phyloP scores from a whole-genome alignment of 352 stramenopile genomes.

The Phytophthora palmivora region DNA sequence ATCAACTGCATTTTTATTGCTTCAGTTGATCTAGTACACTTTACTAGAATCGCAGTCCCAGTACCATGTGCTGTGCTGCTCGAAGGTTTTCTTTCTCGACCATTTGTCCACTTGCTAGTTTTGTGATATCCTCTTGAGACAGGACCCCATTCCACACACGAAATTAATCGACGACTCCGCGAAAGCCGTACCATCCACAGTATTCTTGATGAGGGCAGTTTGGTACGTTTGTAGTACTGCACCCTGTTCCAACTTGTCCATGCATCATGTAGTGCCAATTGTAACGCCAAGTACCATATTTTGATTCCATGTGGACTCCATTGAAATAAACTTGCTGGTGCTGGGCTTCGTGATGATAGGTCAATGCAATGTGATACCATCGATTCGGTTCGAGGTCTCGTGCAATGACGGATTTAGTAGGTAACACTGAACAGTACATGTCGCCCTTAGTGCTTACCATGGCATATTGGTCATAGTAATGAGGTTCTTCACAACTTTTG shows the following conservation, averaged over 20 bases:
- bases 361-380: conserved; percentile 51
- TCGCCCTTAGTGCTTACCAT: conserved; percentile 27
- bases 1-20: conserved; percentile 1
- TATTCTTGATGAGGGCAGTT: conserved; percentile 12
- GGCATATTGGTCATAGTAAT: conserved; percentile 39
- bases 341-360: conserved; percentile 29
- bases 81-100: background rate
- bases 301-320: conserved; percentile 20
- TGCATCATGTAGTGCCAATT: conserved; percentile 23
- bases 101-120: conserved; percentile 10
- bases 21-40: conserved; percentile 1
- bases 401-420: conserved; percentile 9
- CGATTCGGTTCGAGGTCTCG: conserved; percentile 18
- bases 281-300: background rate
- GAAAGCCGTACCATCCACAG: conserved; percentile 31
- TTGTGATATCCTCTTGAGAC: background rate
- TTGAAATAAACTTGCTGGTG: conserved; percentile 36
- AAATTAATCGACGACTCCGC: conserved; percentile 44
- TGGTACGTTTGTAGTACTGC: conserved; percentile 3
- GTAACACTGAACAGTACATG: conserved; percentile 38
- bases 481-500: background rate
- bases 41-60: background rate
- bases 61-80: background rate
- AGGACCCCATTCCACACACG: conserved; percentile 36
- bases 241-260: conserved; percentile 37